Evolutionary conservation across 768 basidiomycete species (phyloP).

Genomic region (Boletellus sp.): DNA sequence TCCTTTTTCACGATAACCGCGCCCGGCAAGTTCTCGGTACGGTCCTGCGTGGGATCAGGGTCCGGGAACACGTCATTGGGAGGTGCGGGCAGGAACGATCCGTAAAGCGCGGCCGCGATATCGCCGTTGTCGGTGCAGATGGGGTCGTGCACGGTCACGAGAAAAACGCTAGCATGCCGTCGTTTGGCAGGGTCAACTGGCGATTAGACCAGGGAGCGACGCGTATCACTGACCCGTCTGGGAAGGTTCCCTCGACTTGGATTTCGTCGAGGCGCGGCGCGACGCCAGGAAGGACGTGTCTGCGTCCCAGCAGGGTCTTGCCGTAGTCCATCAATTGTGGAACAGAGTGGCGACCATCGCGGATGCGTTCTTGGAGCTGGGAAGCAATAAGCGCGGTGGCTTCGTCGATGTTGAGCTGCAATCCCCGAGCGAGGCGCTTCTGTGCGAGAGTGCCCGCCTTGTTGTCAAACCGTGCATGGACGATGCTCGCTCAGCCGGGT

Average conservation of each 20-base stretch:
- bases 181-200: background rate
- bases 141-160: constrained; percentile 97
- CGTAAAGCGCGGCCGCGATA: constrained; percentile 82
- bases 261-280: constrained; percentile 75
- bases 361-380: constrained; percentile 90
- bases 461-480: background rate
- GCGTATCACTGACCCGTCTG: constrained; percentile 63
- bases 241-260: constrained; percentile 92
- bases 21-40: constrained; percentile 61
- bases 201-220: background rate
- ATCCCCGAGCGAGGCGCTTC: constrained; percentile 90
- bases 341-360: constrained; percentile 85
- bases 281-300: constrained; percentile 87
- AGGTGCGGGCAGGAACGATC: constrained; percentile 88
- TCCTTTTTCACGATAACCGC: constrained; percentile 66
- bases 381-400: constrained; percentile 85
- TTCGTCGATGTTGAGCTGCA: constrained; percentile 84
- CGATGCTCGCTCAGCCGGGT: background rate
- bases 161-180: constrained; percentile 54
- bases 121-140: constrained; percentile 82
- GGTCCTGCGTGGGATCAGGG: constrained; percentile 45
- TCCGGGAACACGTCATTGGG: constrained; percentile 60
- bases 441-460: constrained; percentile 89
- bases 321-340: constrained; percentile 92
- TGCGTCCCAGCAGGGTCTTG: constrained; percentile 78